These are phyloP conservation scores for Helianthus annuus DNA, from an alignment of 129 eudicot species.

Conservation along the genomic window DNA sequence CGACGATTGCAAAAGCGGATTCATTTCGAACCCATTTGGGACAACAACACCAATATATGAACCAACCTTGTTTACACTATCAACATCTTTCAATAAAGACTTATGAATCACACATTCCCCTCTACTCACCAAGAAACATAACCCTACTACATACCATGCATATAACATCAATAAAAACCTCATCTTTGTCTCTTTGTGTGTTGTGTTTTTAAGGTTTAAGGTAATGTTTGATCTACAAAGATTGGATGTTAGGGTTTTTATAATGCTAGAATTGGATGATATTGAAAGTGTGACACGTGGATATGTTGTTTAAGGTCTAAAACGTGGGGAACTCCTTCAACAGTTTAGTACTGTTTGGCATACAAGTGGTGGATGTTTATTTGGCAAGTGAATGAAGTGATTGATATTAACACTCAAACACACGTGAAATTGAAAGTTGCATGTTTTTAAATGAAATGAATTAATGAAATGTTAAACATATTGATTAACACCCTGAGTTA, in stretches of 20 bases:
- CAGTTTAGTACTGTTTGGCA: background rate
- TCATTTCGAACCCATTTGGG: conserved; percentile 48
- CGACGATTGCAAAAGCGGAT: conserved; percentile 53
- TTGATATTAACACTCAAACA: background rate
- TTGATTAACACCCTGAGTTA: too few species aligned
- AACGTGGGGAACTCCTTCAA: conserved; percentile 23
- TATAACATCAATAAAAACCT: conserved; percentile 11
- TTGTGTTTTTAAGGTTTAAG: conserved; percentile 7
- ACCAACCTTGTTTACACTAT: conserved; percentile 43
- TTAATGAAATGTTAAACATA: background rate
- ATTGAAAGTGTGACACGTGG: conserved; percentile 19
- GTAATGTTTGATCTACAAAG: conserved; percentile 3
- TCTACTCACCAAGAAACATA: conserved; percentile 25
- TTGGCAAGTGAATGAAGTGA: conserved; percentile 14
- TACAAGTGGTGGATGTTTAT: conserved; percentile 17
- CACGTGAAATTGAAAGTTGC: background rate
- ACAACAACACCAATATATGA: conserved; percentile 53
- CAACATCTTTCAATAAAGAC: conserved; percentile 30
- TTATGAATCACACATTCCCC: conserved; percentile 32
- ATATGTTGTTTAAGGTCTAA: background rate
- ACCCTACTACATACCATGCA: conserved; percentile 37
- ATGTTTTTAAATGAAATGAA: background rate
- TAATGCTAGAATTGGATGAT: conserved; percentile 13
- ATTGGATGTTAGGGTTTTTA: conserved; percentile 6
- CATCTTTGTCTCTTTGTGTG: conserved; percentile 13